Conservation (phyloP, 768 basidiomycete species). For the Russula foetens region DNA sequence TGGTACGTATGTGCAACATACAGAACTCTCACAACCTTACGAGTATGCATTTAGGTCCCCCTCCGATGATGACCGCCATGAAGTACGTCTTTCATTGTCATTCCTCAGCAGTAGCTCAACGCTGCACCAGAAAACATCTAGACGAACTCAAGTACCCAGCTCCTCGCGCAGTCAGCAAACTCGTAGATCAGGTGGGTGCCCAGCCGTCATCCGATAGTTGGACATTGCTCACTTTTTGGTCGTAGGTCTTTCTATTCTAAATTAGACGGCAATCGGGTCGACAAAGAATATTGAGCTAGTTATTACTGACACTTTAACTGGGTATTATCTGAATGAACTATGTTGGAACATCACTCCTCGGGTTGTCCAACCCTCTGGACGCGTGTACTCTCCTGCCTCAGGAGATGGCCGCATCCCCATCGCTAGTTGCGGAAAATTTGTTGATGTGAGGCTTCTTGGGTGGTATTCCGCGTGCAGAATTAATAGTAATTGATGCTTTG, state of each 20-base stretch:
- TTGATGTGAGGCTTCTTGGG: background rate
- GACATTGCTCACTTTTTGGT: constrained; percentile 16
- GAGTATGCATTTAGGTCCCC: constrained; percentile 40
- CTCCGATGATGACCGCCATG: constrained; percentile 74
- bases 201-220: background rate
- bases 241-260: constrained; percentile 37
- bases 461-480: background rate
- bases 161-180: constrained; percentile 87
- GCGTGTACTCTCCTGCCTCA: constrained; percentile 11
- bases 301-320: background rate
- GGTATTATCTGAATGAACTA: background rate
- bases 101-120: constrained; percentile 12
- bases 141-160: constrained; percentile 81
- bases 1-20: constrained; percentile 37
- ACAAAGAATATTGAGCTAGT: background rate
- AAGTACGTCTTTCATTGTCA: constrained; percentile 40
- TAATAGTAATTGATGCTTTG: background rate
- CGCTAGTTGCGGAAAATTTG: background rate
- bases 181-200: constrained; percentile 68
- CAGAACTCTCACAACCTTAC: background rate
- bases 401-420: constrained; percentile 2
- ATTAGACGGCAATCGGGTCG: background rate
- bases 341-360: background rate
- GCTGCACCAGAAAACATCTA: constrained; percentile 65
- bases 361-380: background rate